Percentiles rank a stretch among this genome's conserved stretches.
Conservation (phyloP, 2,329 filamentous ascomycete species). For the Dryadomyces sulphureus region DNA sequence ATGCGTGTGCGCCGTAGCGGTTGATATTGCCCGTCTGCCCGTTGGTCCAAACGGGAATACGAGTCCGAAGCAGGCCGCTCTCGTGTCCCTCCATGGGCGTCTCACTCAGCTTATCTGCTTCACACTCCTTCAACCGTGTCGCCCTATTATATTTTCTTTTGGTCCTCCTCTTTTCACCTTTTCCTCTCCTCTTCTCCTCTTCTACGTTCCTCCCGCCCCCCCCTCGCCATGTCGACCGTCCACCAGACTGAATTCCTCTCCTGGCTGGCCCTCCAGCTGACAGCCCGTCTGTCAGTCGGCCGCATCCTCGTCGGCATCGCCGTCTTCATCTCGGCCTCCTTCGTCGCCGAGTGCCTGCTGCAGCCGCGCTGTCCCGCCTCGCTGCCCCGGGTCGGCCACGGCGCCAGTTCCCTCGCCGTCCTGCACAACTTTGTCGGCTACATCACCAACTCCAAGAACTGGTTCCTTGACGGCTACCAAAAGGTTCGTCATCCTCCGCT, state of each 20-base stretch:
- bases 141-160: too few relatives aligned
- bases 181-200: neutral
- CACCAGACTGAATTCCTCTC: neutral
- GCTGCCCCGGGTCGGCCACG: conserved; percentile 26
- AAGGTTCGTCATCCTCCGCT: conserved; percentile 18
- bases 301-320: neutral
- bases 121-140: too few relatives aligned
- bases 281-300: neutral
- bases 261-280: neutral
- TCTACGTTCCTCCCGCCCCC: neutral
- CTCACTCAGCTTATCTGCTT: too few relatives aligned
- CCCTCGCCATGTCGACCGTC: neutral
- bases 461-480: conserved; percentile 27
- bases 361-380: conserved; percentile 24
- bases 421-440: conserved; percentile 25
- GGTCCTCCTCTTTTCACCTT: neutral
- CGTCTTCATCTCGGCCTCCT: conserved; percentile 20
- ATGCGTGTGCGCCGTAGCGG: too few relatives aligned
- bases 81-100: too few relatives aligned
- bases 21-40: too few relatives aligned
- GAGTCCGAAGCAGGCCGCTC: too few relatives aligned
- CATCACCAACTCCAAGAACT: conserved; percentile 21
- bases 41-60: too few relatives aligned
- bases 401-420: conserved; percentile 20
- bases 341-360: conserved; percentile 23